Base-by-base conservation (phyloP, 805 yeast species). In the Wickerhamiella cacticola region DNA sequence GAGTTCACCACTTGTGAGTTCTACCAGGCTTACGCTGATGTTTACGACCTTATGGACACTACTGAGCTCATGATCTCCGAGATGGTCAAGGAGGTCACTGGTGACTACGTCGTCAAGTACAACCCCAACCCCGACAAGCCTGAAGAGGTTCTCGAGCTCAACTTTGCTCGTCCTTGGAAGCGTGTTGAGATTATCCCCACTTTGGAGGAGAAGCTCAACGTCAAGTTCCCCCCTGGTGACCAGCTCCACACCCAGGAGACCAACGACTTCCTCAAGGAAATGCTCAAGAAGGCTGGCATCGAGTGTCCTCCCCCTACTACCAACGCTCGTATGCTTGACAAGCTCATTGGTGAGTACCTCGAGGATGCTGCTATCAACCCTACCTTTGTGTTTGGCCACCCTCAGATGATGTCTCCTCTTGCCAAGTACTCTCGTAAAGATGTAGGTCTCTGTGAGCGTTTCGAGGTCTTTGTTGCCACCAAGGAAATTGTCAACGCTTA, bases 351-450 rank as follows among this genome's bases (percentile, higher is more conserved):
- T 63, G 96, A 86, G 66, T 77, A 82, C 67, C 58, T 68, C 35
- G 98, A 89, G 73, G 96, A 88, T 62, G 73, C 78, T 46, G 85
- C 94, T 65, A 83, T 89, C 69, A 92, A 85, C 75, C 98, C 98
- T 59, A 92, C 97, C 41, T 89, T 89, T 69, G 84, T 89, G 68
- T 88, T 86, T 62, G 98, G 98, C 59, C 98, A 89, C 68, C 98
- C 98, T 51, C 96, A 89, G 73, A 86, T 89, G 94, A 89, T 89
- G 98, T 89, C 97, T 50, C 98, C 98, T 56, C 76, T 89, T 69
- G 98, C 98, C 64, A 89, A 89, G 74, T 85, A 84, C 72, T 84
- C 89, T 66, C 81, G 98, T 70, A 75, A 80, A 52, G 74, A 76
- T 54, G 94, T 95, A 52, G 98, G 98, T 60, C 73, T 89, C 64